Percentiles rank a stretch among this genome's conserved stretches.
These are phyloP conservation scores for Perkinsus chesapeaki DNA, from an alignment of 169 alveolate genomes.

Conservation along the genomic window DNA sequence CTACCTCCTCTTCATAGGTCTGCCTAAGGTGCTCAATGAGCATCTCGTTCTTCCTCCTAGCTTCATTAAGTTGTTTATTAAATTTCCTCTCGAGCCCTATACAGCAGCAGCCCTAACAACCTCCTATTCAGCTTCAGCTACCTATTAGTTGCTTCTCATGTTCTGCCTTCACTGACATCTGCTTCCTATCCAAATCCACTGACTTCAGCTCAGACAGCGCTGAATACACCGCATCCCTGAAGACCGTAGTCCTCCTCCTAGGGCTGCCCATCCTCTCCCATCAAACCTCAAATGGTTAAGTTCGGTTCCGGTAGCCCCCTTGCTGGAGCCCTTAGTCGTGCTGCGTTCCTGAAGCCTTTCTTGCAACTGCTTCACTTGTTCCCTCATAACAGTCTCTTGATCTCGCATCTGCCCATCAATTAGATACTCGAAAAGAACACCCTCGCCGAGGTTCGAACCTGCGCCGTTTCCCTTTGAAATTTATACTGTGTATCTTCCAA, in stretches of 20 bases:
- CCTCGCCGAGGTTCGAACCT: neutral
- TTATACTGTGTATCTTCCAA: neutral
- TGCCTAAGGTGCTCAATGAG: neutral
- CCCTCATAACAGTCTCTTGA: neutral
- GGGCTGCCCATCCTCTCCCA: neutral
- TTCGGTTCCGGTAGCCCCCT: neutral
- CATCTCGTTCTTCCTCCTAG: neutral
- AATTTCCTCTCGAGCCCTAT: neutral
- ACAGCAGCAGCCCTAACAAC: neutral
- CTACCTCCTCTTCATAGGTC: neutral
- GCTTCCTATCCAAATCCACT: neutral
- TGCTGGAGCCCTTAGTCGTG: neutral
- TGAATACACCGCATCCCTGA: neutral
- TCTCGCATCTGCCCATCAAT: neutral
- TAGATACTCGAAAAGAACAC: neutral
- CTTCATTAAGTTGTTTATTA: neutral
- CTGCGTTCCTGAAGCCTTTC: neutral
- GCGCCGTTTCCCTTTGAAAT: neutral
- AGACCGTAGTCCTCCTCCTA: neutral
- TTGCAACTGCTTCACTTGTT: neutral
- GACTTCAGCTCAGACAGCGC: neutral
- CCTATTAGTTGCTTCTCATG: neutral
- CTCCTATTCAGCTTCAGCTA: no score
- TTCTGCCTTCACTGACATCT: neutral
- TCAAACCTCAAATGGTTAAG: neutral